Evolutionary conservation across 345 rosid genomes (phyloP).

Genomic region (Eucalyptus camaldulensis): DNA sequence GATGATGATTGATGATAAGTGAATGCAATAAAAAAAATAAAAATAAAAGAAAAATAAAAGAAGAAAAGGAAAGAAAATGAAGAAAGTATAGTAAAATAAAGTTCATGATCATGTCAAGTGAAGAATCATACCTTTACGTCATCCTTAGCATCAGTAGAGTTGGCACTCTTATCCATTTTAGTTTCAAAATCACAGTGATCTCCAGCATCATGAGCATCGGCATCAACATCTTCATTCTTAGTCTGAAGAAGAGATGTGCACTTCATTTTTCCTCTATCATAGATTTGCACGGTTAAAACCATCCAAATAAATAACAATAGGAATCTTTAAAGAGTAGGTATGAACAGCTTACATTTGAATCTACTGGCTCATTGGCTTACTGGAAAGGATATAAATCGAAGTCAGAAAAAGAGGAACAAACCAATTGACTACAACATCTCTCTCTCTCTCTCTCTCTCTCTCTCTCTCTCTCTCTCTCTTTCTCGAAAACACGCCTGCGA

Average conservation of each 20-base stretch:
- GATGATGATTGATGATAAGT: background rate
- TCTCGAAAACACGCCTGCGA: too few relatives aligned
- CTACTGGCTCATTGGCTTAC: too few relatives aligned
- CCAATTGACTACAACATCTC: too few relatives aligned
- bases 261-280: too few relatives aligned
- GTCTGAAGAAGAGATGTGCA: background rate
- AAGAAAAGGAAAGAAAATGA: too few relatives aligned
- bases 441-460: too few relatives aligned
- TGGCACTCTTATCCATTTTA: background rate
- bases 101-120: background rate
- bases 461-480: too few relatives aligned
- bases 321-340: background rate
- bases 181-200: background rate
- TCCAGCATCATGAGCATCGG: conserved; percentile 4
- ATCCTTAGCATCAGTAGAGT: background rate
- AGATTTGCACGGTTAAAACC: background rate
- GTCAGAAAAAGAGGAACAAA: too few relatives aligned
- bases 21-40: too few relatives aligned
- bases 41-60: too few relatives aligned
- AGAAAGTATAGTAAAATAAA: background rate
- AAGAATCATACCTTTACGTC: background rate
- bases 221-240: conserved; percentile 14
- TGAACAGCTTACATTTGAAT: background rate
- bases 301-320: background rate
- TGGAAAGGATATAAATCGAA: too few relatives aligned